Conservation (phyloP, 257 asterid species). For the Przewalskia tangutica region DNA sequence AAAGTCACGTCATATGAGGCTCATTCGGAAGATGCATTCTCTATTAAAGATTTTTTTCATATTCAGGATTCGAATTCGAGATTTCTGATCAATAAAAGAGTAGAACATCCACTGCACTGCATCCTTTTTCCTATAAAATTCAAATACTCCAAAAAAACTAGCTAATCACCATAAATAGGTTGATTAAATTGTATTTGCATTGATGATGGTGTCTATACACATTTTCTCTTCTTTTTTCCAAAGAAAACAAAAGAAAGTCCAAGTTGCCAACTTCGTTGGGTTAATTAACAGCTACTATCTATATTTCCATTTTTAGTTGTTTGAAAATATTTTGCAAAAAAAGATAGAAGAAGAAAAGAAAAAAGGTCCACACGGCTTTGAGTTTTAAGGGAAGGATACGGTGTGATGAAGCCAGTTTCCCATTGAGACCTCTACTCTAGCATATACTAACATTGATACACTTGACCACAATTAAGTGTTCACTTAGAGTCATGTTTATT, state of each 20-base stretch:
- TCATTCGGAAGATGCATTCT: too few species aligned
- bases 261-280: not conserved
- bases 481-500: not conserved
- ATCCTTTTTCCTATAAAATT: too few species aligned
- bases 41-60: too few species aligned
- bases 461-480: not conserved
- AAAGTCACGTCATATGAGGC: too few species aligned
- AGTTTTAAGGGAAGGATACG: not conserved
- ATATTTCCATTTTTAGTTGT: not conserved
- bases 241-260: not conserved
- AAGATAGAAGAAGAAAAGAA: not conserved
- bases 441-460: too few species aligned
- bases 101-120: too few species aligned
- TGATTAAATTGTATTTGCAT: too few species aligned
- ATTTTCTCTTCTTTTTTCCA: not conserved
- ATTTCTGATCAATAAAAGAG: too few species aligned
- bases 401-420: not conserved
- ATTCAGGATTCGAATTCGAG: too few species aligned
- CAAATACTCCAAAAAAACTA: too few species aligned
- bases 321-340: not conserved
- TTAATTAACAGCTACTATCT: not conserved
- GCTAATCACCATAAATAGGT: too few species aligned
- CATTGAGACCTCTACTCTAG: not conserved
- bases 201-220: too few species aligned
- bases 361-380: conserved; percentile 19